Evolutionary conservation across 768 basidiomycete genomes (phyloP).

Genomic region (Coprinopsis sp.): DNA sequence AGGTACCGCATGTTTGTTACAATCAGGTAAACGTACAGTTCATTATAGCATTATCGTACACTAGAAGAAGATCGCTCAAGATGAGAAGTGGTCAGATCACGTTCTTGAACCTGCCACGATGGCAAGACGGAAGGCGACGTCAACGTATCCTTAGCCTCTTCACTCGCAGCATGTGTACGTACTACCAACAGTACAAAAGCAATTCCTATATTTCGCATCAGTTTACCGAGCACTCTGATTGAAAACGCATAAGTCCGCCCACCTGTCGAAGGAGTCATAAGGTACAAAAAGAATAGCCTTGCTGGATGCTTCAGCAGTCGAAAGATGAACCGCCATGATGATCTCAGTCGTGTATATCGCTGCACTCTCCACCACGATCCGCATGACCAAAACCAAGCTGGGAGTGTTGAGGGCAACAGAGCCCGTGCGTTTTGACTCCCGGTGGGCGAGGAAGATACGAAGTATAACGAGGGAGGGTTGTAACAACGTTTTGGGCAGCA

Average conservation of each 20-base stretch:
- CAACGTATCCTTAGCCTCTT: too few relatives aligned
- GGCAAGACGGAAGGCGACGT: too few relatives aligned
- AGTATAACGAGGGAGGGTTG: neutral
- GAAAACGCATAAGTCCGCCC: neutral
- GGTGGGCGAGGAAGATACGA: constrained; percentile 2
- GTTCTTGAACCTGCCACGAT: too few relatives aligned
- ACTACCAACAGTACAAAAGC: constrained; percentile 1
- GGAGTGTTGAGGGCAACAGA: neutral
- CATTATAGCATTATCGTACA: too few relatives aligned
- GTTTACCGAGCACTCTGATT: neutral
- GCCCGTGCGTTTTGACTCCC: neutral
- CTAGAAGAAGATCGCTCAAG: too few relatives aligned
- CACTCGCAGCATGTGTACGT: constrained; percentile 1
- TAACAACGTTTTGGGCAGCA: constrained; percentile 4
- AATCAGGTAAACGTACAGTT: too few relatives aligned
- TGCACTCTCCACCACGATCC: constrained; percentile 5
- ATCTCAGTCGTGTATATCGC: constrained; percentile 1
- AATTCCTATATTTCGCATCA: neutral
- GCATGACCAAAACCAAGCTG: neutral
- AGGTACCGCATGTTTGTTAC: too few relatives aligned
- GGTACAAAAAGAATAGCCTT: neutral
- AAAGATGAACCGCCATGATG: constrained; percentile 5
- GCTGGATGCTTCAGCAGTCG: neutral
- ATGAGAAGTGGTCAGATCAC: too few relatives aligned
- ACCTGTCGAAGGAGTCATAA: neutral